Percentiles rank a stretch among this genome's conserved stretches.
Conservation (phyloP, 2,329 filamentous ascomycete species). For the Aspergillus flavus region DNA sequence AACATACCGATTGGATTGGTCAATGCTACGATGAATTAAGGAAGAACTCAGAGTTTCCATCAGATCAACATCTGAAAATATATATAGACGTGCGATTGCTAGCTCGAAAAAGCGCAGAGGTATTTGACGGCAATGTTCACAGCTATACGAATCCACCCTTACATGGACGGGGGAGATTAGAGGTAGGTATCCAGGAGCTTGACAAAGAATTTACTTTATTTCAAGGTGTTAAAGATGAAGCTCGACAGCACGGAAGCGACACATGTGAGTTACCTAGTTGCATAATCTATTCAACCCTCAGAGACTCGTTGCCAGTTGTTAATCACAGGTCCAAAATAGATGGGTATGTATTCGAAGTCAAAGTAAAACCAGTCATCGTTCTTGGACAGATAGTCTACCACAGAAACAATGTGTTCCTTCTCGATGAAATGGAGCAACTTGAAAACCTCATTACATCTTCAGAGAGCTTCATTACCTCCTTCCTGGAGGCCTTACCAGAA, state of each 20-base stretch:
- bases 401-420: constrained; percentile 2
- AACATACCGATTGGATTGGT: constrained; percentile 14
- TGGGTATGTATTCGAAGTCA: constrained; percentile 9
- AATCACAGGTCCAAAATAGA: background rate
- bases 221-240: background rate
- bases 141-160: background rate
- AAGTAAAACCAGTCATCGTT: constrained; percentile 2
- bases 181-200: background rate
- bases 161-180: background rate
- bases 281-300: background rate
- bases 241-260: background rate
- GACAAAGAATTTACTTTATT: background rate
- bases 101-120: background rate
- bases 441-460: constrained; percentile 5
- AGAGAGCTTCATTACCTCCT: constrained; percentile 6
- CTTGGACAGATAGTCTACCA: constrained; percentile 12
- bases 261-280: constrained; percentile 2
- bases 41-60: constrained; percentile 9
- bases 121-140: background rate
- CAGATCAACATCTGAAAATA: constrained; percentile 7
- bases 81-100: constrained; percentile 6
- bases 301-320: background rate
- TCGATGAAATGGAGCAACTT: constrained; percentile 6
- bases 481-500: background rate
- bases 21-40: constrained; percentile 8